phyloP scores from a whole-genome alignment of 345 rosid species.

The Lepidium didymum region DNA sequence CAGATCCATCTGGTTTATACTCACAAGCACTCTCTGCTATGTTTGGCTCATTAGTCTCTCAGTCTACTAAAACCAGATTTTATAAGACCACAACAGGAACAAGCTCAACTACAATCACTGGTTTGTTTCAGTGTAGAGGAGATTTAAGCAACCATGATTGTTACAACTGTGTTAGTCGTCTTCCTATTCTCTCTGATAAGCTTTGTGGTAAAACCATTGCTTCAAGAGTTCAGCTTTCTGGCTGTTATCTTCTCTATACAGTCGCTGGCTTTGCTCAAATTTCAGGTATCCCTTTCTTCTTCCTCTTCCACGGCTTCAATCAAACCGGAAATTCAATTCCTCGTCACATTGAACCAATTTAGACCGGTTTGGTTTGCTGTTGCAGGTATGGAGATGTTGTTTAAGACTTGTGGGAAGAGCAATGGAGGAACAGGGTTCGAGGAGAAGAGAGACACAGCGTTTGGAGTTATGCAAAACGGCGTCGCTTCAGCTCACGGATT shows the following conservation, averaged over 20 bases:
- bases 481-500: conserved; percentile 68
- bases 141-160: conserved; percentile 72
- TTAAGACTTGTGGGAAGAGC: conserved; percentile 70
- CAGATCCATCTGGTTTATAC: conserved; percentile 79
- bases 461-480: conserved; percentile 59
- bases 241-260: conserved; percentile 85
- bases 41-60: conserved; percentile 70
- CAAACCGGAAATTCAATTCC: neutral
- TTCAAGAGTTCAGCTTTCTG: conserved; percentile 73
- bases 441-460: conserved; percentile 81
- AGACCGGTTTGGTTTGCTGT: neutral
- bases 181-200: conserved; percentile 66
- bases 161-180: conserved; percentile 84
- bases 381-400: conserved; percentile 76
- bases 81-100: conserved; percentile 75
- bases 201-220: conserved; percentile 77
- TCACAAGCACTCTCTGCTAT: conserved; percentile 89
- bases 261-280: conserved; percentile 73
- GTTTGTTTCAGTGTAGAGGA: conserved; percentile 92
- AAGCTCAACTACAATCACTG: conserved; percentile 66
- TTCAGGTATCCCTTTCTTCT: conserved; percentile 30
- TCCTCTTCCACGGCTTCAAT: neutral
- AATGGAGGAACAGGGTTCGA: conserved; percentile 78
- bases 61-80: conserved; percentile 76
- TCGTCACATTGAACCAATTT: neutral